Conservation (phyloP, 768 basidiomycete genomes). For the Pleurotus salmoneostramineus region DNA sequence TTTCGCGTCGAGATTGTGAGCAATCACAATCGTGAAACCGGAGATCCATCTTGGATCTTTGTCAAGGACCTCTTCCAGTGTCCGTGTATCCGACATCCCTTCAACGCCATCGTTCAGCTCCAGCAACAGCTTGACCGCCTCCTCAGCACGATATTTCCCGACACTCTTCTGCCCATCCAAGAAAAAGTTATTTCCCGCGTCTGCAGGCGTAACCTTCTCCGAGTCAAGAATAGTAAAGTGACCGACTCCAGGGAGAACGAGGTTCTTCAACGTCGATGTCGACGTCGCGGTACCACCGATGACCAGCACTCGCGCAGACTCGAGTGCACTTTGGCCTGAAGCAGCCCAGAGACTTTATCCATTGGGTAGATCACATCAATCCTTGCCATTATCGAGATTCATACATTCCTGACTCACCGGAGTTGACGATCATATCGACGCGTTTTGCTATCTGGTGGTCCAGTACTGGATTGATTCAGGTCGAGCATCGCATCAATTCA, state of each 20-base stretch:
- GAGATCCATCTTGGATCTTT: slow-evolving; percentile 49
- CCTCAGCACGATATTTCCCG: slow-evolving; percentile 74
- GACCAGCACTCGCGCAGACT: slow-evolving; percentile 78
- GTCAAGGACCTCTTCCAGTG: slow-evolving; percentile 56
- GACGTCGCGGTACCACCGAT: slow-evolving; percentile 80
- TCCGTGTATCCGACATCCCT: slow-evolving; percentile 56
- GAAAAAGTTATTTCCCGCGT: slow-evolving; percentile 97
- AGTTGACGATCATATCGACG: slow-evolving; percentile 95
- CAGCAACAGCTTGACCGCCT: slow-evolving; percentile 69
- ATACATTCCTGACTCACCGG: slow-evolving; percentile 43
- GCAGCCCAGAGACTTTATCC: slow-evolving; percentile 82
- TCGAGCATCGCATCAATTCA: neutral
- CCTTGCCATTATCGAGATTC: too few species aligned
- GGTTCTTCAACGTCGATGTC: slow-evolving; percentile 90
- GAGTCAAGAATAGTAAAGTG: slow-evolving; percentile 89
- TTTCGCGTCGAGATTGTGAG: slow-evolving; percentile 67
- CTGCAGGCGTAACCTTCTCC: slow-evolving; percentile 54
- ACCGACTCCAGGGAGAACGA: slow-evolving; percentile 95
- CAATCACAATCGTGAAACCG: slow-evolving; percentile 77
- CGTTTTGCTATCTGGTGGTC: slow-evolving; percentile 81
- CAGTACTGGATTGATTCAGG: slow-evolving; percentile 26
- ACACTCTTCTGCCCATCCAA: slow-evolving; percentile 66
- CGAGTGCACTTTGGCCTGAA: slow-evolving; percentile 85
- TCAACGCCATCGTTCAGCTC: slow-evolving; percentile 90
- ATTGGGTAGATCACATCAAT: too few species aligned